A percentile compares a stretch with the other conserved stretches of the same genome.
Evolutionary conservation across 148 eudicot genomes (phyloP).

Genomic region (Rhododendron ovatum): DNA sequence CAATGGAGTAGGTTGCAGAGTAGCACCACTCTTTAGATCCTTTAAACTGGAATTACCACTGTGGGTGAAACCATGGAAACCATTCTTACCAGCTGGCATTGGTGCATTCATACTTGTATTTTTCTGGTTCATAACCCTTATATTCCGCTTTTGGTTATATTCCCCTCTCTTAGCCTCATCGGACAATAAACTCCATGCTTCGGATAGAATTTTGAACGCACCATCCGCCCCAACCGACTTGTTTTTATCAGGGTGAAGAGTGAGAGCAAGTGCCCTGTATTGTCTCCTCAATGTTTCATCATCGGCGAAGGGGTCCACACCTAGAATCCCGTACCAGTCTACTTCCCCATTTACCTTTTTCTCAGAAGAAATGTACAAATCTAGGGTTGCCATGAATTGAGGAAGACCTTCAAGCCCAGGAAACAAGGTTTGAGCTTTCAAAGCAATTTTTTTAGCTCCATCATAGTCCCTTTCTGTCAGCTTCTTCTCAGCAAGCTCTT

Average conservation of each 20-base stretch:
- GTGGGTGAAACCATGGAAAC: slow-evolving; percentile 31
- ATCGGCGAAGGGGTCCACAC: slow-evolving; percentile 50
- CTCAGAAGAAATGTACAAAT: slow-evolving; percentile 49
- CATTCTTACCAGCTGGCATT: slow-evolving; percentile 19
- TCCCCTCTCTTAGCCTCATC: slow-evolving; percentile 42
- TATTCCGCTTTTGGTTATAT: slow-evolving; percentile 39
- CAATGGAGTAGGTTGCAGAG: slow-evolving; percentile 24
- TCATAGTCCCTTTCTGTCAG: slow-evolving; percentile 22
- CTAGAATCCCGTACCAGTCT: slow-evolving; percentile 61
- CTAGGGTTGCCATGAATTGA: slow-evolving; percentile 40
- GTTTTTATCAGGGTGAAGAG: slow-evolving; percentile 71
- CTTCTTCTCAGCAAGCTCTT: slow-evolving; percentile 34
- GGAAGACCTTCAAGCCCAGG: slow-evolving; percentile 58
- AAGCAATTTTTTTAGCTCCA: slow-evolving; percentile 41
- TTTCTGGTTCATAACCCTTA: slow-evolving; percentile 20
- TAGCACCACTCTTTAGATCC: slow-evolving; percentile 21
- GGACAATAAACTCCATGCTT: slow-evolving; percentile 62
- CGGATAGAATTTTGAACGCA: slow-evolving; percentile 55
- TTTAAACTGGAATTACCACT: slow-evolving; percentile 13
- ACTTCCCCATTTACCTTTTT: slow-evolving; percentile 46
- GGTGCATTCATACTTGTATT: slow-evolving; percentile 17
- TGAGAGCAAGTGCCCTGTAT: slow-evolving; percentile 54
- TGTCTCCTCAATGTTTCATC: slow-evolving; percentile 44
- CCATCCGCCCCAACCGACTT: slow-evolving; percentile 73
- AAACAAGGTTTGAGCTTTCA: slow-evolving; percentile 43